Evolutionary conservation across 2,329 filamentous ascomycete species (phyloP), one percentile per base, ranked within the genome.

Genomic region (Trichoderma pleuroti): DNA sequence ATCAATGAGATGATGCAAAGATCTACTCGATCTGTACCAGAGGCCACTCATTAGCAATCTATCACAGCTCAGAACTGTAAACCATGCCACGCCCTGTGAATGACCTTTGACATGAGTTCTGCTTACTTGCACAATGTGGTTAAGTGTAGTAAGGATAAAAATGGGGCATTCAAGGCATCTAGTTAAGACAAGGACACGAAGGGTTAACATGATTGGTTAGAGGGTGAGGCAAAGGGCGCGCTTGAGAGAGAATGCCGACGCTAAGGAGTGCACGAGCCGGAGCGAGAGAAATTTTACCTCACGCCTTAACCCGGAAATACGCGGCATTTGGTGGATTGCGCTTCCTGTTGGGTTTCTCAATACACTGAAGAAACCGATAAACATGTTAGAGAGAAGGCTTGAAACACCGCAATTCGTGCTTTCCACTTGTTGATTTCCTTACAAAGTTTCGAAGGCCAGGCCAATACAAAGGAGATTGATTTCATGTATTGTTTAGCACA

Each of bases 251-350:
- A 68, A n/a, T 68, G 36, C 54, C 65, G 65, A 60, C 36, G 65
- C 65, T 60, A 68, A 60, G 21, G 36, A 9, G 56, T 32, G 65
- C 65, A 68, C 65, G 65, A 54, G 54, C 65, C 65, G 52, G 28
- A 49, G 56, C 54, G 34, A 68, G 26, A 11, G 36, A 60, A 49
- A 34, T 60, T 68, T 30, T 34, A 30, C 0, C 18, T 39, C 39
- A 14, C 59, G 36, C 21, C 64, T 49, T 60, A 56, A n/a, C 54
- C 28, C 63, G 65, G 54, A 60, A 68, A 49, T 60, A 60, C 59
- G 65, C 65, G 65, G 39, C n/a, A 56, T 30, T 30, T 32, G 24
- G 10, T 28, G 10, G 24, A 14, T 30, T 66, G 62, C 3, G 18
- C 14, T 34, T 64, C 11, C 24, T 4, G 32, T 57, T n/a, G 8